phyloP scores from a whole-genome alignment of 2,329 filamentous ascomycete species.

The Coleophoma crateriformis region DNA sequence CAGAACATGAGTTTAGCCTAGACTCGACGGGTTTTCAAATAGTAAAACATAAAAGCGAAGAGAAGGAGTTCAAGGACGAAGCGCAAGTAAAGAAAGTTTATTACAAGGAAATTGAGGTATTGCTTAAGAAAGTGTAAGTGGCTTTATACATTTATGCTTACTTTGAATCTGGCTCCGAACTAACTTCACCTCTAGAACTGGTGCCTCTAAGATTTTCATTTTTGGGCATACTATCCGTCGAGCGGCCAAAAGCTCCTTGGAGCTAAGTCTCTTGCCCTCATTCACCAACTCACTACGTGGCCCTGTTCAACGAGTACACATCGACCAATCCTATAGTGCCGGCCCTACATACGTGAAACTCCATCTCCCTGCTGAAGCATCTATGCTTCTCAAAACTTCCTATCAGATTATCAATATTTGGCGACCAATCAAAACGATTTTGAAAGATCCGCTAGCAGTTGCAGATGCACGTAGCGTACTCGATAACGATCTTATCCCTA shows the following conservation, averaged over 20 bases:
- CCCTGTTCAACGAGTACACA: constrained; percentile 47
- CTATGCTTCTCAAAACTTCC: constrained; percentile 36
- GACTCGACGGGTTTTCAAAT: constrained; percentile 34
- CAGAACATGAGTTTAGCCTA: constrained; percentile 34
- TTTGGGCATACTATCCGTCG: constrained; percentile 60
- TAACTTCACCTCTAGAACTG: constrained; percentile 36
- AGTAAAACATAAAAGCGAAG: constrained; percentile 27
- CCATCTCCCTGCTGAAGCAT: constrained; percentile 38
- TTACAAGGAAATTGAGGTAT: constrained; percentile 28
- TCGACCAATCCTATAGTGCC: constrained; percentile 48
- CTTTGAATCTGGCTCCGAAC: not conserved
- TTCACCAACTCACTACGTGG: constrained; percentile 25
- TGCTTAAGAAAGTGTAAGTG: constrained; percentile 26
- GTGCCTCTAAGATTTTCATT: constrained; percentile 49
- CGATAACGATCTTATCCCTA: constrained; percentile 43
- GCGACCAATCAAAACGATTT: constrained; percentile 44
- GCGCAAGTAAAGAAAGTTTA: constrained; percentile 28
- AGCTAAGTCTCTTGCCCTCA: constrained; percentile 1
- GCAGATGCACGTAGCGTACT: constrained; percentile 43
- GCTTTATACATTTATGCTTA: no score
- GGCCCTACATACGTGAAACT: constrained; percentile 34
- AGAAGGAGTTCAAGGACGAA: constrained; percentile 29
- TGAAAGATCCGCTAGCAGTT: constrained; percentile 47
- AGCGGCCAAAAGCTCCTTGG: constrained; percentile 11
- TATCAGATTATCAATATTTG: constrained; percentile 51